A percentile compares a stretch with the other conserved stretches of the same genome.
phyloP scores from a whole-genome alignment of 345 rosid genomes.

The Sisymbrium altissimum region DNA sequence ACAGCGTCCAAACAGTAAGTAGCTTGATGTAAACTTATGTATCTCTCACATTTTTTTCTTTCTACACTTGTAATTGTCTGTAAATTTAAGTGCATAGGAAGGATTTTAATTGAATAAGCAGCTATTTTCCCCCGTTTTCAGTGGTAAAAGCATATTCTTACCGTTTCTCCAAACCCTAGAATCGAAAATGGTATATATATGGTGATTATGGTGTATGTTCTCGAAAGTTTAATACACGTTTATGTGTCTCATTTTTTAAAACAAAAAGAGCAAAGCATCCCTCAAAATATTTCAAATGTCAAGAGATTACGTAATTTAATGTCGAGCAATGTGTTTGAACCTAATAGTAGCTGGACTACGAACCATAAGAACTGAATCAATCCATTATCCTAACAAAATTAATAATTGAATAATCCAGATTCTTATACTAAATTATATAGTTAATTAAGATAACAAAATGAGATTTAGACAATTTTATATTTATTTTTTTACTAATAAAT shows the following conservation, averaged over 20 bases:
- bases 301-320: background rate
- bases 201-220: background rate
- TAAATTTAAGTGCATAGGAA: slow-evolving; percentile 17
- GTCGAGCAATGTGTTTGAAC: background rate
- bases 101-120: background rate
- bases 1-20: background rate
- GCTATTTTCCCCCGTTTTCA: background rate
- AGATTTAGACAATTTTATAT: too few relatives aligned
- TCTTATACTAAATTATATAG: too few relatives aligned
- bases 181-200: background rate
- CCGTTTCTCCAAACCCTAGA: background rate
- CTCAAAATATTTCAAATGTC: background rate
- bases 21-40: slow-evolving; percentile 8
- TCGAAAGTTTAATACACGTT: background rate
- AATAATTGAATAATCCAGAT: too few relatives aligned
- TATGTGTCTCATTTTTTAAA: background rate
- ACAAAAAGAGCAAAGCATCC: background rate
- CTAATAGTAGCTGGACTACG: too few relatives aligned
- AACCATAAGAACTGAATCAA: too few relatives aligned
- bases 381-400: too few relatives aligned
- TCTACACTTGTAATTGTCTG: slow-evolving; percentile 17
- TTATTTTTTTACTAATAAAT: too few relatives aligned
- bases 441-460: too few relatives aligned
- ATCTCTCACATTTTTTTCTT: background rate
- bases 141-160: background rate